These are phyloP conservation scores for Lojkania enalia DNA, from an alignment of 2,329 filamentous ascomycete species.

Conservation along the genomic window DNA sequence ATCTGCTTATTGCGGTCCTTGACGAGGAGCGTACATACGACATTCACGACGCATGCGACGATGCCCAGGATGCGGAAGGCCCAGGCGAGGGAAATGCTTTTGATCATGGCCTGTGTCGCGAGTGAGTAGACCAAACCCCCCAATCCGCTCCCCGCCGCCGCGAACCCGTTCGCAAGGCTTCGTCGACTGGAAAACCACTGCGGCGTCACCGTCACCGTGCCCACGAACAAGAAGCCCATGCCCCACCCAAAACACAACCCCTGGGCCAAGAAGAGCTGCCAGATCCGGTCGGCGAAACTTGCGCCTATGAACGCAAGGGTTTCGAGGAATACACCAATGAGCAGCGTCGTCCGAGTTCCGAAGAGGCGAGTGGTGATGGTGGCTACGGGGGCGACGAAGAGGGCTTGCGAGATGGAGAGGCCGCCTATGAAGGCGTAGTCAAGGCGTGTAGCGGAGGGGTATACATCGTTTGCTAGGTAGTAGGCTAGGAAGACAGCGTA, in stretches of 20 bases:
- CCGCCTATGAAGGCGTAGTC: constrained; percentile 79
- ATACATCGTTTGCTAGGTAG: constrained; percentile 68
- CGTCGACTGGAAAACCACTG: constrained; percentile 74
- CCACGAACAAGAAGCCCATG: constrained; percentile 76
- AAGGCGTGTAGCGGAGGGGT: constrained; percentile 65
- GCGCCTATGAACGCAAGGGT: constrained; percentile 68
- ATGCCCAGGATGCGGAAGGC: constrained; percentile 68
- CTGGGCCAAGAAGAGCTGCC: constrained; percentile 76
- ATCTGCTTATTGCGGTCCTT: constrained; percentile 73
- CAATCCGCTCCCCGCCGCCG: constrained; percentile 70
- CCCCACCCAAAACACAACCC: constrained; percentile 77
- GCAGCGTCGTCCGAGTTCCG: constrained; percentile 66
- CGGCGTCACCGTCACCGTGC: constrained; percentile 66
- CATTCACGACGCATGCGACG: constrained; percentile 65
- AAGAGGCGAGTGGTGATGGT: constrained; percentile 63
- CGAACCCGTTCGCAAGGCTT: constrained; percentile 70
- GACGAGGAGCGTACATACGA: constrained; percentile 64
- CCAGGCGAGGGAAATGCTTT: constrained; percentile 66
- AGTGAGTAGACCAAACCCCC: constrained; percentile 74
- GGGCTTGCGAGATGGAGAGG: constrained; percentile 66
- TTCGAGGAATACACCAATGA: constrained; percentile 67
- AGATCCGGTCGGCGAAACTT: constrained; percentile 68
- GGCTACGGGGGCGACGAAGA: constrained; percentile 69
- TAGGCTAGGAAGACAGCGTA: constrained; percentile 74
- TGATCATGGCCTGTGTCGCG: constrained; percentile 69